Evolutionary conservation across 108 stramenopile species (phyloP), one percentile per base, ranked within the genome.

Genomic region (Skeletonema marinoi): DNA sequence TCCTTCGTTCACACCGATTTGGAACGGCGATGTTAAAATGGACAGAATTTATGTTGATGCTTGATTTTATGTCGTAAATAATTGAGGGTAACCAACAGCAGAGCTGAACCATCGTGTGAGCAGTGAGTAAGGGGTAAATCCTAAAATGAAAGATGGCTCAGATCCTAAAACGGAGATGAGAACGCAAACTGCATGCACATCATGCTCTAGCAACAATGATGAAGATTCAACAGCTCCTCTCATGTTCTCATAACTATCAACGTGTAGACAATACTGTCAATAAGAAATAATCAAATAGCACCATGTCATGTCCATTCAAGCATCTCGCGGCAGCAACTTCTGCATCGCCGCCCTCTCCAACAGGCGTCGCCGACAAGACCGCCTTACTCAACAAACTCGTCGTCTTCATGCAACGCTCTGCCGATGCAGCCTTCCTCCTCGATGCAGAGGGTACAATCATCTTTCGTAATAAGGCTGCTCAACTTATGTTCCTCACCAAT

Each of bases 371-470:
- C 41, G 30, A 35, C 29, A 41, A 74, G 29, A 63, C 25, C 8
- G 35, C 64, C 29, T 65, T 9, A 25, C 60, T 66, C 36, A 66
- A 65, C 74, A 58, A 67, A 75, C 74, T 75, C 9, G 36, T 75
- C 16, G 39, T 33, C 39, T 66, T 66, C 59, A 66, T 75, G 65
- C 65, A 59, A 19, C 14, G 58, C 31, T 77, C 76, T 17, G 33
- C 76, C 39, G 76, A 77, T 56, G 70, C 76, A 5, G 70, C 76
- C 44, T 72, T 77, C 62, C 61, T 77, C 11, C 48, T 77, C 44
- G 29, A 62, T 6, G 31, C 36, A 30, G 76, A 71, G 38, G 76
- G 76, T 19, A 77, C 62, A 25, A 71, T 77, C 25, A 50, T 77
- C 35, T 77, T 60, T 19, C 60, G 76, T 32, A 77, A 77, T 39